Percentiles rank a stretch among this genome's conserved stretches.
Evolutionary conservation across 2,329 filamentous ascomycete species (phyloP).

Genomic region (Phialophora macrospora): DNA sequence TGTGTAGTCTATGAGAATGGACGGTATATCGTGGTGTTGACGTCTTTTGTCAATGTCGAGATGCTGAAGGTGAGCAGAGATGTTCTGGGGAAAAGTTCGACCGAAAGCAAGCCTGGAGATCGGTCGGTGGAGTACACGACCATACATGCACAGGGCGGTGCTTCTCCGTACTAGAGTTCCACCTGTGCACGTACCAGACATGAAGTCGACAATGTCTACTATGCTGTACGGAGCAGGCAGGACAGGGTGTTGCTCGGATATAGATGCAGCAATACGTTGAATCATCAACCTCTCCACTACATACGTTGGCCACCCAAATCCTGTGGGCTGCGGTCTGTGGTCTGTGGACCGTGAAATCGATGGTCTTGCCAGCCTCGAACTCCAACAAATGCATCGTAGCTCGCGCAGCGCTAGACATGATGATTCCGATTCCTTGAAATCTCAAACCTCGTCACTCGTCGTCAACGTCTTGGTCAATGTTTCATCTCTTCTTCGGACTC

Average conservation of each 20-base stretch:
- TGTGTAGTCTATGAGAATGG: too few species aligned
- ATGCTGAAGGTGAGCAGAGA: too few species aligned
- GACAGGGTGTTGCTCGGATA: neutral
- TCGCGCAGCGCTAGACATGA: neutral
- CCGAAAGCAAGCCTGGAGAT: too few species aligned
- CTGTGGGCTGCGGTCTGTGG: neutral
- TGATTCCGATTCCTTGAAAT: neutral
- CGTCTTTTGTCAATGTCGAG: too few species aligned
- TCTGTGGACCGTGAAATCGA: neutral
- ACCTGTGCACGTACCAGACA: too few species aligned
- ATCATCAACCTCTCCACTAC: neutral
- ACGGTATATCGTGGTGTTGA: too few species aligned
- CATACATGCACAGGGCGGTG: too few species aligned
- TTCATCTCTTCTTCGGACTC: conserved; percentile 37
- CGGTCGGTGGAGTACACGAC: too few species aligned
- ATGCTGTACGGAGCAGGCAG: neutral
- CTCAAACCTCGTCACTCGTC: neutral
- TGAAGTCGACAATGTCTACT: neutral
- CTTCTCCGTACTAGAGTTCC: too few species aligned
- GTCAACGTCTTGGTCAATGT: neutral
- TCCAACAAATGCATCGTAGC: neutral
- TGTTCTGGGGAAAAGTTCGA: too few species aligned
- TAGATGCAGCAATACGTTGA: neutral
- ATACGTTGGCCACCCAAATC: neutral
- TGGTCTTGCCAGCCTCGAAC: neutral